phyloP scores from a whole-genome alignment of 768 basidiomycete species.

The Lactarius psammicola region DNA sequence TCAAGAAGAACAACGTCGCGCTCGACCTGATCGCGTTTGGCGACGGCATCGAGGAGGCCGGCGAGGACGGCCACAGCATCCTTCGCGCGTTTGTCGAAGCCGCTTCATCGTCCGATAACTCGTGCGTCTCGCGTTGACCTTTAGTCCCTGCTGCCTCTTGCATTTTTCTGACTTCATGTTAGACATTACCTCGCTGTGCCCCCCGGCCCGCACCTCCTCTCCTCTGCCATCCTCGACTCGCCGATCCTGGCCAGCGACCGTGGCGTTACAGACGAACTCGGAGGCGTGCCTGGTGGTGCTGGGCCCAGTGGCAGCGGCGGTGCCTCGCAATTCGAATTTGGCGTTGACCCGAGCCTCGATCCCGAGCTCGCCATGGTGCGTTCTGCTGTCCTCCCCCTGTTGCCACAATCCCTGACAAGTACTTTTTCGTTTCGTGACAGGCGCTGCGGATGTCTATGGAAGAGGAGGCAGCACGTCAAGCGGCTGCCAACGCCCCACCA shows the following conservation, averaged over 20 bases:
- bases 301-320: slow-evolving; percentile 38
- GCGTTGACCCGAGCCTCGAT: slow-evolving; percentile 92
- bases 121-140: slow-evolving; percentile 51
- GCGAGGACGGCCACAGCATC: slow-evolving; percentile 58
- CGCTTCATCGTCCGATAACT: slow-evolving; percentile 79
- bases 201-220: slow-evolving; percentile 76
- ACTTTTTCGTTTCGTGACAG: slow-evolving; percentile 41
- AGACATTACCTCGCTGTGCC: slow-evolving; percentile 83
- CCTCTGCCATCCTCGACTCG: slow-evolving; percentile 78
- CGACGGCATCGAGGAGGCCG: slow-evolving; percentile 73
- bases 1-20: slow-evolving; percentile 99
- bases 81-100: slow-evolving; percentile 82
- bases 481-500: slow-evolving; percentile 42
- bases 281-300: slow-evolving; percentile 46
- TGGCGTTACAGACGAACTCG: slow-evolving; percentile 60
- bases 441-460: slow-evolving; percentile 97
- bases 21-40: slow-evolving; percentile 91
- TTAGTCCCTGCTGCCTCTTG: background rate
- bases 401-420: background rate
- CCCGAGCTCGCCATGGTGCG: slow-evolving; percentile 95
- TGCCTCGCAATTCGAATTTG: slow-evolving; percentile 63
- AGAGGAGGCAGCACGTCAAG: slow-evolving; percentile 82
- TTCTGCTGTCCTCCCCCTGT: slow-evolving; percentile 13
- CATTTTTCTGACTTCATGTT: background rate
- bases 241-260: slow-evolving; percentile 81